A percentile compares a stretch with the other conserved stretches of the same genome.
Conservation (phyloP, 1,139 yeast species). For the Yamadazyma aaseri region DNA sequence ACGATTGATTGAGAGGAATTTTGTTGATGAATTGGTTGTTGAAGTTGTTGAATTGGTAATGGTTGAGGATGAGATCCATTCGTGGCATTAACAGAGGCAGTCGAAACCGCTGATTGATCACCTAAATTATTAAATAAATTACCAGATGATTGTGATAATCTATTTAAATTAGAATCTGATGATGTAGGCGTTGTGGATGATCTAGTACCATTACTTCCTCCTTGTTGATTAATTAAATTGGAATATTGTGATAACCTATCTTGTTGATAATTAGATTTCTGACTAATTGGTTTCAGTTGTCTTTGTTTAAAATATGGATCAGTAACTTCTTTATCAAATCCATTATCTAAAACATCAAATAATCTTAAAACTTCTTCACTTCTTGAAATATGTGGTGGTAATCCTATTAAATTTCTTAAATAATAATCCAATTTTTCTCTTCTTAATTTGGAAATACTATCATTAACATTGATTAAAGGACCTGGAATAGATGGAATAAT, state of each 20-base stretch:
- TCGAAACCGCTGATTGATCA: slow-evolving; percentile 4
- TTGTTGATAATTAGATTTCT: slow-evolving; percentile 42
- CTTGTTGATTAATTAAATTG: slow-evolving; percentile 20
- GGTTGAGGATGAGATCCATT: not conserved
- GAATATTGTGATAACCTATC: slow-evolving; percentile 47
- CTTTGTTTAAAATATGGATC: slow-evolving; percentile 24
- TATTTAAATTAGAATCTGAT: slow-evolving; percentile 21
- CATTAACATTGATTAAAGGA: slow-evolving; percentile 90
- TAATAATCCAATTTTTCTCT: slow-evolving; percentile 83
- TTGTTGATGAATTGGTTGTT: slow-evolving; percentile 5
- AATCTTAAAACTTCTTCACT: slow-evolving; percentile 67
- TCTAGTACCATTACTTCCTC: slow-evolving; percentile 14
- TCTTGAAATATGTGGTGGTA: slow-evolving; percentile 77
- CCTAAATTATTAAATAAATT: slow-evolving; percentile 9
- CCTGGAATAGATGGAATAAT: slow-evolving; percentile 95
- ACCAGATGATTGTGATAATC: slow-evolving; percentile 17
- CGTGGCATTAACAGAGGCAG: not conserved
- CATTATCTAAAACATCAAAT: slow-evolving; percentile 67
- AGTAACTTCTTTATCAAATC: slow-evolving; percentile 47
- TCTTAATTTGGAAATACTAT: slow-evolving; percentile 80
- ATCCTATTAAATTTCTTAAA: slow-evolving; percentile 66
- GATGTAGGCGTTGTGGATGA: slow-evolving; percentile 29
- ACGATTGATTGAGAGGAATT: slow-evolving; percentile 7
- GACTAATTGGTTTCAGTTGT: slow-evolving; percentile 40
- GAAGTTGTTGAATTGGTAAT: slow-evolving; percentile 6